These are phyloP conservation scores for Taxillus chinensis DNA, from an alignment of 164 flowering plant genomes.

Conservation along the genomic window DNA sequence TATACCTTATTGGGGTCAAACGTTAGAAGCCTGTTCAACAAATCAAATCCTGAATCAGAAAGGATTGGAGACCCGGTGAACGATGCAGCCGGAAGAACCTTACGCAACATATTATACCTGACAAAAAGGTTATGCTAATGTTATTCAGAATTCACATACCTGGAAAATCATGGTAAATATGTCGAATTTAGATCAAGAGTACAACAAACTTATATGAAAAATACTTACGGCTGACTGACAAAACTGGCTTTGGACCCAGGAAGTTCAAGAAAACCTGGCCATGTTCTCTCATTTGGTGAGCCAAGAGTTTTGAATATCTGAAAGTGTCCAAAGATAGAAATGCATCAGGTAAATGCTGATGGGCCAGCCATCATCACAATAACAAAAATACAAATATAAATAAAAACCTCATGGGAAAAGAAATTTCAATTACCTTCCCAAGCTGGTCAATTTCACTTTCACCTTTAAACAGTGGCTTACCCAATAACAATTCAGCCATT, in stretches of 20 bases:
- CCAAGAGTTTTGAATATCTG: slow-evolving; percentile 83
- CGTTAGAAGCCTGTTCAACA: slow-evolving; percentile 73
- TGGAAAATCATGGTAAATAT: too few species aligned
- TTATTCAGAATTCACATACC: too few species aligned
- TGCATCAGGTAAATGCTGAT: not conserved
- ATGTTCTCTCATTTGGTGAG: slow-evolving; percentile 77
- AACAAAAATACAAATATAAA: not conserved
- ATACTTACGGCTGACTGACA: slow-evolving; percentile 72
- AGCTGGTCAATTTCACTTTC: slow-evolving; percentile 59
- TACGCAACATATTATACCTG: slow-evolving; percentile 81
- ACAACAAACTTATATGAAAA: not conserved
- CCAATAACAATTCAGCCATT: slow-evolving; percentile 64
- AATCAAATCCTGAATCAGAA: slow-evolving; percentile 88
- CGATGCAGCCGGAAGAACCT: slow-evolving; percentile 78
- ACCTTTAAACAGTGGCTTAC: slow-evolving; percentile 53
- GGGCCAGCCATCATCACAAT: not conserved
- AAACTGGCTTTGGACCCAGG: slow-evolving; percentile 82
- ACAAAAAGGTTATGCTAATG: slow-evolving; percentile 9
- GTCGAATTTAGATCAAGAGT: too few species aligned
- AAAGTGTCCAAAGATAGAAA: not conserved
- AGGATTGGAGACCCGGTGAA: slow-evolving; percentile 82
- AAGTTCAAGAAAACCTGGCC: slow-evolving; percentile 80
- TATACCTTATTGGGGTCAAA: slow-evolving; percentile 72
- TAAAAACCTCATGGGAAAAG: too few species aligned
- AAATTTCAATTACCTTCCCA: slow-evolving; percentile 33